phyloP scores from a whole-genome alignment of 129 eudicot species.

The Deinandra increscens region DNA sequence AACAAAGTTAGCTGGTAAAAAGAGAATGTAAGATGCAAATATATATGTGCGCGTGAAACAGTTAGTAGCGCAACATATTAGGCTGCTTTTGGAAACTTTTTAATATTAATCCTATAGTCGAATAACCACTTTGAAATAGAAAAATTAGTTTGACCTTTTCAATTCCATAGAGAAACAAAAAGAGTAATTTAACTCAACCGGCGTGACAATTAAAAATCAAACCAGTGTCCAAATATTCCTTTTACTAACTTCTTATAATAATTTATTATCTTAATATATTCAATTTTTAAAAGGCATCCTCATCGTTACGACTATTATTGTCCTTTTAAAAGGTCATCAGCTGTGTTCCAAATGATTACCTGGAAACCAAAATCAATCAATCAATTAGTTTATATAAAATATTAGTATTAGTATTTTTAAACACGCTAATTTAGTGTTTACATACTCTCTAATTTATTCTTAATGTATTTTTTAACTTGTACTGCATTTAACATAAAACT shows the following conservation, averaged over 20 bases:
- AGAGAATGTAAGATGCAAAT: no score
- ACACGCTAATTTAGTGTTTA: no score
- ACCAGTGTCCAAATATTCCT: conserved; percentile 30
- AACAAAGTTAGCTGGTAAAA: no score
- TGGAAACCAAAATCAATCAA: neutral
- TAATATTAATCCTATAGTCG: no score
- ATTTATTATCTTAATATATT: neutral
- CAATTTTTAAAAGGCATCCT: conserved; percentile 16
- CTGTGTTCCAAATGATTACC: conserved; percentile 8
- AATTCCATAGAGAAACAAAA: neutral
- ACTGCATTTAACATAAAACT: no score
- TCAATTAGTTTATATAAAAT: neutral
- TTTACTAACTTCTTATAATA: conserved; percentile 19
- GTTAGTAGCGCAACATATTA: no score
- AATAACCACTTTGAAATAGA: neutral
- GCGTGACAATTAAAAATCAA: conserved; percentile 20
- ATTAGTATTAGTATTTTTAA: neutral
- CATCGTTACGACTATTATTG: conserved; percentile 15
- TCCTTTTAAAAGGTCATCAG: conserved; percentile 14
- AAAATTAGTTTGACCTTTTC: conserved; percentile 24
- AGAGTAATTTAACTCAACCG: conserved; percentile 26
- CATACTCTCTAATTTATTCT: no score
- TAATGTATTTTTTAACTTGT: no score
- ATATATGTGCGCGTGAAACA: no score
- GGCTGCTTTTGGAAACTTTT: no score